Base-by-base conservation (phyloP, 352 stramenopile species). In the Phytophthora ohioensis region DNA sequence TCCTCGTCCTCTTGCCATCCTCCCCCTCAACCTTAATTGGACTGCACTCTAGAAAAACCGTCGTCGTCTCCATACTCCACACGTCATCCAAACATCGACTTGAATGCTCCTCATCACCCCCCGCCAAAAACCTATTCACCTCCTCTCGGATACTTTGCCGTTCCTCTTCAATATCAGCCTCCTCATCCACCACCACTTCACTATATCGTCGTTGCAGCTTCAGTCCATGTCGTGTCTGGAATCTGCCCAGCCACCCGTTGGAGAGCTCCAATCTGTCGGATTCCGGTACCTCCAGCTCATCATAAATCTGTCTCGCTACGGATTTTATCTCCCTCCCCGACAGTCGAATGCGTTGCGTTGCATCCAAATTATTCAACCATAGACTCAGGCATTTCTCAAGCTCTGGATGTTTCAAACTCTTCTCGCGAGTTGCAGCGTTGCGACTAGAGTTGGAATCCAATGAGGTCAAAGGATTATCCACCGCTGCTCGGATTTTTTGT, bases 181-280 rank as follows among this genome's bases (percentile, higher is more conserved):
- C 21, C 11, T 21, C 48, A 9, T 13, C 17, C 38, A 13, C 13
- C n/a, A 55, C 5, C 4, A 2, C 13, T 5, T 58, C 49, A 13
- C 42, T 34, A 47, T 56, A 13, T 27, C 31, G n/a, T 61, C 43
- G 52, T 35, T 43, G 31, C 51, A 68, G 11, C 41, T 73, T 71
- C 41, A 77, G 46, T 39, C 46, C 57, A 32, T 68, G 51, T 41
- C 60, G 48, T 34, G 39, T 55, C 60, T 62, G 60, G 31, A 62
- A 68, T 21, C 60, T 61, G 43, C 58, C 45, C 32, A 77, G 31
- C 64, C 64, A 77, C 13, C 69, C 69, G 45, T 71, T 77, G 30
- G 69, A 77, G 34, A 73, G 64, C 35, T 73, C 58, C 15, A 73
- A 42, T 48, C 69, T 64, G 21, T 77, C 42, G 8, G 55, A 27